Percentiles rank a stretch among this genome's conserved stretches.
Conservation (phyloP, 345 rosid genomes). For the Trapa incisa region DNA sequence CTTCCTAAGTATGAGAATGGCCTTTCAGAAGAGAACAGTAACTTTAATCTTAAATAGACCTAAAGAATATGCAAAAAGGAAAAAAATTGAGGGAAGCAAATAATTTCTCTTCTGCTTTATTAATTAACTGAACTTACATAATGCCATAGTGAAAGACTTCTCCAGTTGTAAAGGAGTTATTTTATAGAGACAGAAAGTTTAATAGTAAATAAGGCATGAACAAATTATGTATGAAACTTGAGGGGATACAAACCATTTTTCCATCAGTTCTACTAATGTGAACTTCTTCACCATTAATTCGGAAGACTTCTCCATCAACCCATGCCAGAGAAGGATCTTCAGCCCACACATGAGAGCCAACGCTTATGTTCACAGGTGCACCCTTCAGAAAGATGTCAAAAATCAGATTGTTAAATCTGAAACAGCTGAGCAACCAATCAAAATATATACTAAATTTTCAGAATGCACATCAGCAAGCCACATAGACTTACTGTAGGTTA, state of each 20-base stretch:
- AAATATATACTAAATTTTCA: no score
- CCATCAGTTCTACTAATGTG: constrained; percentile 55
- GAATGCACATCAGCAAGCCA: no score
- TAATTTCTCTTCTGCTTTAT: no score
- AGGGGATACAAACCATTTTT: constrained; percentile 48
- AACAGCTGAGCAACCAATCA: not conserved
- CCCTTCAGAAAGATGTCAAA: constrained; percentile 34
- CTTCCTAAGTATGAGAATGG: no score
- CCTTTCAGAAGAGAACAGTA: no score
- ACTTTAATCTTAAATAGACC: no score
- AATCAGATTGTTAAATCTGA: not conserved
- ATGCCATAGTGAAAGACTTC: not conserved
- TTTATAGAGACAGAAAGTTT: not conserved
- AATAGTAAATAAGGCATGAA: not conserved
- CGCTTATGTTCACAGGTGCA: constrained; percentile 67
- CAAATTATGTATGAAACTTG: not conserved
- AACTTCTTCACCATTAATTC: constrained; percentile 61
- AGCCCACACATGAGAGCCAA: constrained; percentile 96
- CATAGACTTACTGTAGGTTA: no score
- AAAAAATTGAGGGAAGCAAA: no score
- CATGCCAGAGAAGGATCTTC: constrained; percentile 75
- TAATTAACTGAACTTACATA: not conserved
- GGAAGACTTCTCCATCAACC: constrained; percentile 85
- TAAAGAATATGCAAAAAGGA: no score
- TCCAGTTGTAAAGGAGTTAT: not conserved